A percentile compares a stretch with the other conserved stretches of the same genome.
Conservation (phyloP, 2,329 filamentous ascomycete genomes). For the Cercospora nicotianae region DNA sequence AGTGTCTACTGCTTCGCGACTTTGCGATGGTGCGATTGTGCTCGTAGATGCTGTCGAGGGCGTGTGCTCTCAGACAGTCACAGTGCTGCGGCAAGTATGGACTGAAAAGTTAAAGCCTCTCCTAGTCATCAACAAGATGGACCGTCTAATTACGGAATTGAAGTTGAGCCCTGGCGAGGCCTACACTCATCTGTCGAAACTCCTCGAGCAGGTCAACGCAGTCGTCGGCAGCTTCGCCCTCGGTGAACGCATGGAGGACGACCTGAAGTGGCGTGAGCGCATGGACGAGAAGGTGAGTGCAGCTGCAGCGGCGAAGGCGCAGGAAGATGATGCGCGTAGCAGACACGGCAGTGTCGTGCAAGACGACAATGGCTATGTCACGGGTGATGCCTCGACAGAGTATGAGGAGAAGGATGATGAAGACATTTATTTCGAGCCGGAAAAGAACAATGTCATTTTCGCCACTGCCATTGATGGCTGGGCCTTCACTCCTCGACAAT, state of each 20-base stretch:
- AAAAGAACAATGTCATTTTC: constrained; percentile 99
- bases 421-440: constrained; percentile 95
- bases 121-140: constrained; percentile 97
- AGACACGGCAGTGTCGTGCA: constrained; percentile 52
- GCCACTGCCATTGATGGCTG: constrained; percentile 97
- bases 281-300: constrained; percentile 84
- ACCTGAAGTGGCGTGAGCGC: constrained; percentile 89
- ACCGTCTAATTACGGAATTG: constrained; percentile 87
- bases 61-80: constrained; percentile 97
- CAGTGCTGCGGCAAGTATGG: constrained; percentile 92
- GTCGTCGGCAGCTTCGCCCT: constrained; percentile 97
- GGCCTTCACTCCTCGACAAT: constrained; percentile 96
- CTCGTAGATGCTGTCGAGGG: constrained; percentile 96
- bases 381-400: constrained; percentile 52
- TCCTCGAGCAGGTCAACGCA: constrained; percentile 94
- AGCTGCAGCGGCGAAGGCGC: constrained; percentile 48
- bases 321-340: constrained; percentile 34
- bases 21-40: constrained; percentile 93
- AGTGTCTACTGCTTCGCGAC: constrained; percentile 88
- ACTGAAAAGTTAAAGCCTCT: constrained; percentile 92
- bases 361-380: constrained; percentile 54
- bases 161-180: constrained; percentile 91
- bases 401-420: constrained; percentile 94
- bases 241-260: constrained; percentile 97
- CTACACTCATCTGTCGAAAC: constrained; percentile 81